Conservation (phyloP, 1,284 basidiomycete genomes). For the Spongispora temasekensis region DNA sequence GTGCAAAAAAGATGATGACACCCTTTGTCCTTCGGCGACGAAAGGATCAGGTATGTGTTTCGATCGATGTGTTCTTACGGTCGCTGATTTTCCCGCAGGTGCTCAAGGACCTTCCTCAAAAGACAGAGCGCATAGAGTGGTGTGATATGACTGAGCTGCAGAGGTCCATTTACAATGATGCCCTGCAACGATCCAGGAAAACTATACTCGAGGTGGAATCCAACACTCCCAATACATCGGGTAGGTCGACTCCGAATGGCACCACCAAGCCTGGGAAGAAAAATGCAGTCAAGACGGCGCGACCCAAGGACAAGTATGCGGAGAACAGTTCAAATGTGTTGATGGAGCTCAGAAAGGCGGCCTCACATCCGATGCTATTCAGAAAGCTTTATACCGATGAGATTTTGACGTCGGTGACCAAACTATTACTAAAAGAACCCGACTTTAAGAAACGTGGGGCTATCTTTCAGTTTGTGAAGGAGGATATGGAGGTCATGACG, state of each 20-base stretch:
- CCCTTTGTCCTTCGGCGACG: conserved; percentile 95
- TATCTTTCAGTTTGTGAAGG: conserved; percentile 79
- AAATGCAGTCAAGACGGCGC: conserved; percentile 45
- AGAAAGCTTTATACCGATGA: conserved; percentile 82
- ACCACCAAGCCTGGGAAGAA: conserved; percentile 45
- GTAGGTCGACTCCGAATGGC: conserved; percentile 38
- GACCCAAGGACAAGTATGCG: conserved; percentile 63
- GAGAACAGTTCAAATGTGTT: conserved; percentile 89
- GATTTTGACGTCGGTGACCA: conserved; percentile 74
- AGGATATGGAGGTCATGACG: conserved; percentile 94
- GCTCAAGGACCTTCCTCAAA: conserved; percentile 88
- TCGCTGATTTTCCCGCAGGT: conserved; percentile 55
- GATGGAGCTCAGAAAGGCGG: conserved; percentile 96
- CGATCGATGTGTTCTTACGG: not conserved
- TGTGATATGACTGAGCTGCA: conserved; percentile 92
- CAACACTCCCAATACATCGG: conserved; percentile 36
- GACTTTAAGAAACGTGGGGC: conserved; percentile 84
- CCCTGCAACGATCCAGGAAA: conserved; percentile 82
- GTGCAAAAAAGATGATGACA: conserved; percentile 99
- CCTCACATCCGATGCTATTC: conserved; percentile 96
- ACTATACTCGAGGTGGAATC: conserved; percentile 65
- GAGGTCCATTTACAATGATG: conserved; percentile 82
- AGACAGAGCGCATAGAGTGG: conserved; percentile 91
- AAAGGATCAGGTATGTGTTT: conserved; percentile 76
- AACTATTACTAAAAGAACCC: conserved; percentile 86